phyloP scores from a whole-genome alignment of 495 filamentous ascomycete species.

The Lasiosphaeria hispida region DNA sequence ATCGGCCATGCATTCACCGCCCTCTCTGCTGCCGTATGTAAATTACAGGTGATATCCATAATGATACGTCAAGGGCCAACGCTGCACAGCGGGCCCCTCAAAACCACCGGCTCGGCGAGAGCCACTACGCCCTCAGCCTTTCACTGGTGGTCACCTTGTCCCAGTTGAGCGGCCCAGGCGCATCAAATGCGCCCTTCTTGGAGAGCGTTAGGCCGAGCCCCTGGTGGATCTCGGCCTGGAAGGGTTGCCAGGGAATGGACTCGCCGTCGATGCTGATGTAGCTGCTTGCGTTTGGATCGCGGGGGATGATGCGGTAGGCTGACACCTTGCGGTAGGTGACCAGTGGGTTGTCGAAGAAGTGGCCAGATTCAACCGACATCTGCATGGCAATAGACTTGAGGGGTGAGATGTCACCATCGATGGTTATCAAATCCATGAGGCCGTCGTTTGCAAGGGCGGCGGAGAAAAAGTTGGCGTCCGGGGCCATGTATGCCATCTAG shows the following conservation, averaged over 20 bases:
- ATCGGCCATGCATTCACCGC: no score
- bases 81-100: not conserved
- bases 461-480: conserved; percentile 84
- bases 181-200: conserved; percentile 71
- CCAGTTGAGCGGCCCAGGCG: conserved; percentile 56
- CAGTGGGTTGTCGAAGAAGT: conserved; percentile 73
- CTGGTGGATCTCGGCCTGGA: conserved; percentile 85
- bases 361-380: conserved; percentile 63
- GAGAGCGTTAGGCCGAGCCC: conserved; percentile 83
- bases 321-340: conserved; percentile 78
- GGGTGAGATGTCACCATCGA: conserved; percentile 71
- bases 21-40: not conserved
- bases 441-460: conserved; percentile 83
- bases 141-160: conserved; percentile 34
- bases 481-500: conserved; percentile 90
- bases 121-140: conserved; percentile 21
- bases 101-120: not conserved
- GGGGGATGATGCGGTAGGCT: conserved; percentile 80
- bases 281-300: conserved; percentile 58
- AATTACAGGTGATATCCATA: not conserved
- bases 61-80: not conserved
- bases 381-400: conserved; percentile 63
- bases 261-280: conserved; percentile 97
- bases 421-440: conserved; percentile 76
- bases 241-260: conserved; percentile 75